Conservation (phyloP, 2,329 filamentous ascomycete species). For the Aplosporella prunicola region DNA sequence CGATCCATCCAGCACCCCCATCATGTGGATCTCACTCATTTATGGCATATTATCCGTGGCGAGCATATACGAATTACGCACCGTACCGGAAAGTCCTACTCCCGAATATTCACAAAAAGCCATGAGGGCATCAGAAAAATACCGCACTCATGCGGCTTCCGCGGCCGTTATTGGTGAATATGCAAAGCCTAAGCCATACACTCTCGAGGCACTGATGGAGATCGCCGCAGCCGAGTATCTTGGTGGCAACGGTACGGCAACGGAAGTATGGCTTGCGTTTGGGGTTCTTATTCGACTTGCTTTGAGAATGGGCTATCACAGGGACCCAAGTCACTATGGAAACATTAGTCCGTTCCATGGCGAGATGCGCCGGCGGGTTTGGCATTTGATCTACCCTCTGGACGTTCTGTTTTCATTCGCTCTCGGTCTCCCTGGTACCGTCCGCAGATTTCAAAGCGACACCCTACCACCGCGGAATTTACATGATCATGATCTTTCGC, state of each 20-base stretch:
- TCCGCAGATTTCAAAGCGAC: constrained; percentile 33
- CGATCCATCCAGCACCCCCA: constrained; percentile 26
- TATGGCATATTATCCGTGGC: constrained; percentile 39
- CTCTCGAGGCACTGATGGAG: constrained; percentile 18
- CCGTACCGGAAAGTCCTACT: neutral
- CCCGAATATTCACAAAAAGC: neutral
- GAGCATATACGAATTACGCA: constrained; percentile 20
- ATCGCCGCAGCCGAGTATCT: constrained; percentile 13
- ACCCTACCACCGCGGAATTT: constrained; percentile 37
- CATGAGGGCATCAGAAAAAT: constrained; percentile 18
- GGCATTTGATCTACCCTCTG: constrained; percentile 35
- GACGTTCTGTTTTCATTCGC: constrained; percentile 40
- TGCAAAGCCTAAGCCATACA: constrained; percentile 19
- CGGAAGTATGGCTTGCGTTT: constrained; percentile 33
- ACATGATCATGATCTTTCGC: constrained; percentile 35
- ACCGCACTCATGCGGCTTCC: constrained; percentile 20
- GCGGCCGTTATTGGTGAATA: constrained; percentile 24
- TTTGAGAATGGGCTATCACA: constrained; percentile 37
- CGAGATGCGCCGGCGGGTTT: constrained; percentile 40
- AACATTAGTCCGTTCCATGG: constrained; percentile 32
- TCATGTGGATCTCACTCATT: constrained; percentile 40
- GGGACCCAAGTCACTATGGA: constrained; percentile 36
- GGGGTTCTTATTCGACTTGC: constrained; percentile 32
- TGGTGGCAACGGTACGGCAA: constrained; percentile 20
- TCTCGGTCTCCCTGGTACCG: constrained; percentile 41